Evolutionary conservation across 306 rosid species (phyloP).

Genomic region (Cicer cuneatum): DNA sequence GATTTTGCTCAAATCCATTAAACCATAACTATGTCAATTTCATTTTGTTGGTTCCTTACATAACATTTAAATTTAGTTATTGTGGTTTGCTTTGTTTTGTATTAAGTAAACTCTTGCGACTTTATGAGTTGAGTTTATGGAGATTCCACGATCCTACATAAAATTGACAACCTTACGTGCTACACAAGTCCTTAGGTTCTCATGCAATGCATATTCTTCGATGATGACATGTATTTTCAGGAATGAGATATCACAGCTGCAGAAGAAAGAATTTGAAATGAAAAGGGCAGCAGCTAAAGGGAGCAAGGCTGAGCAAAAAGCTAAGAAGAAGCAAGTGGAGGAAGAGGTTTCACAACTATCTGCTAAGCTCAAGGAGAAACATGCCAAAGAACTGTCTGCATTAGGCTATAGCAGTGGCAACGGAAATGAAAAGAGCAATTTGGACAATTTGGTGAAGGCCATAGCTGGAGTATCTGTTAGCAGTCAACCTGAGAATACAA

Average conservation of each 20-base stretch:
- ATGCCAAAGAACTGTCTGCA: conserved; percentile 67
- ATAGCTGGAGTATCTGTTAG: conserved; percentile 81
- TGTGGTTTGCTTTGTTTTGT: background rate
- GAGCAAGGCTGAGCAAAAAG: conserved; percentile 94
- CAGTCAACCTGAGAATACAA: conserved; percentile 64
- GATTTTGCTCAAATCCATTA: background rate
- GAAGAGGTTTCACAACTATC: conserved; percentile 83
- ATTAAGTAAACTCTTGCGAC: background rate
- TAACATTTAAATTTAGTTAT: background rate
- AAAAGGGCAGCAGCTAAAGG: conserved; percentile 90
- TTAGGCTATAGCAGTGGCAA: conserved; percentile 66
- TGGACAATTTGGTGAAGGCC: conserved; percentile 83
- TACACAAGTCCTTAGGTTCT: conserved; percentile 11
- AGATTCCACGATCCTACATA: background rate
- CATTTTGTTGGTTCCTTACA: background rate
- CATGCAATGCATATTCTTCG: conserved; percentile 12
- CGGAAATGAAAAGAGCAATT: conserved; percentile 63
- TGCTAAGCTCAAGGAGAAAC: conserved; percentile 73
- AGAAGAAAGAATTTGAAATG: conserved; percentile 80
- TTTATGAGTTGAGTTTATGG: background rate
- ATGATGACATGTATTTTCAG: conserved; percentile 51
- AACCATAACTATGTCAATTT: background rate
- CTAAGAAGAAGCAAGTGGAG: conserved; percentile 95
- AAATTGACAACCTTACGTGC: background rate
- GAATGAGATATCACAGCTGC: conserved; percentile 79